Evolutionary conservation across 1,139 yeast species (phyloP).

Genomic region (Candida dubliniensis): DNA sequence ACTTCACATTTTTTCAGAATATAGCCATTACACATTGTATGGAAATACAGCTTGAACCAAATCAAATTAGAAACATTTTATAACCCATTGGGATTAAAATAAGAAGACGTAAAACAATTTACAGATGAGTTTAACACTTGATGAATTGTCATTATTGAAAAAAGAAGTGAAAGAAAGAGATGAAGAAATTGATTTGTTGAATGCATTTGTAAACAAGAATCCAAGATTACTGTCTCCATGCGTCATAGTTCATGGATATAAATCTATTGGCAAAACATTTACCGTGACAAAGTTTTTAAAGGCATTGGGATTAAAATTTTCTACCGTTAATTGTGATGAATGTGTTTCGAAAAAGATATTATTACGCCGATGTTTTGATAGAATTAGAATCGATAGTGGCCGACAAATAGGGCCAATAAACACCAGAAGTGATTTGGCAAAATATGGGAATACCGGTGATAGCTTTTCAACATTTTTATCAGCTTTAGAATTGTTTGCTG

Average conservation of each 20-base stretch:
- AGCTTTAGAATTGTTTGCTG: constrained; percentile 39
- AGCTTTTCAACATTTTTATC: constrained; percentile 48
- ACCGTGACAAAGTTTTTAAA: constrained; percentile 30
- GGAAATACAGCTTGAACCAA: no score
- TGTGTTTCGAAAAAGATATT: constrained; percentile 38
- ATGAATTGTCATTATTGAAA: constrained; percentile 9
- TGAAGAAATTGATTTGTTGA: constrained; percentile 24
- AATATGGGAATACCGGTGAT: constrained; percentile 34
- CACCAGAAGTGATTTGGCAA: constrained; percentile 16
- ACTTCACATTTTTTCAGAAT: no score
- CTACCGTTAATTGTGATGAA: constrained; percentile 40
- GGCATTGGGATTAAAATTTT: constrained; percentile 21
- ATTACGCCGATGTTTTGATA: constrained; percentile 37
- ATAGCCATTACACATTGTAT: no score
- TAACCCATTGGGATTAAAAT: no score
- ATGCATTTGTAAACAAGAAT: constrained; percentile 25
- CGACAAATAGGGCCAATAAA: constrained; percentile 18
- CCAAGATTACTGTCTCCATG: constrained; percentile 25
- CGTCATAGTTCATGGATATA: constrained; percentile 41
- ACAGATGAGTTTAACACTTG: constrained; percentile 13
- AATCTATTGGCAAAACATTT: constrained; percentile 41
- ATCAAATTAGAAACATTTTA: no score
- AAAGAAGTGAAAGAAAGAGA: constrained; percentile 19
- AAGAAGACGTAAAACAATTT: no score
- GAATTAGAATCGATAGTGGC: constrained; percentile 31